phyloP scores from a whole-genome alignment of 176 grass and related monocot species.

The Phoenix dactylifera region DNA sequence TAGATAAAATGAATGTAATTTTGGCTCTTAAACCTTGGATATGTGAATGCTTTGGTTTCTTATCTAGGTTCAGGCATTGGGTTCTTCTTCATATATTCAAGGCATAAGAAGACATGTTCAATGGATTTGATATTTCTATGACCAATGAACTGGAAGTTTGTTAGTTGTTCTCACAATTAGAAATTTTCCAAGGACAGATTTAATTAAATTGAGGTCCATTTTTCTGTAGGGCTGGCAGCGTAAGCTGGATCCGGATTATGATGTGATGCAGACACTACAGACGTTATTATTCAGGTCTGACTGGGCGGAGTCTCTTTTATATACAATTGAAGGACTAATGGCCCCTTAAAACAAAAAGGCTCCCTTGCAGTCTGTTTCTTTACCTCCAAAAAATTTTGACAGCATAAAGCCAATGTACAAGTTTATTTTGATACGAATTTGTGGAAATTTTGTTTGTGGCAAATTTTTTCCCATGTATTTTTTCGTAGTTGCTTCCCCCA shows the following conservation, averaged over 20 bases:
- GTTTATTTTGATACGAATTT: conserved; percentile 4
- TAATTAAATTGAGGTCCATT: neutral
- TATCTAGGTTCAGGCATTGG: too few species aligned
- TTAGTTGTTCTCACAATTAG: too few species aligned
- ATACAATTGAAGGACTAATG: conserved; percentile 94
- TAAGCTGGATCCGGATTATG: conserved; percentile 92
- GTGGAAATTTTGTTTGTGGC: conserved; percentile 1
- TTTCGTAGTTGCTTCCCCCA: neutral
- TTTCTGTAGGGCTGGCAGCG: conserved; percentile 86
- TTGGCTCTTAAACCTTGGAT: too few species aligned
- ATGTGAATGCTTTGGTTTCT: too few species aligned
- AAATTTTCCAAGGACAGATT: too few species aligned
- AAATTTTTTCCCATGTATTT: neutral
- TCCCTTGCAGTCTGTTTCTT: conserved; percentile 10
- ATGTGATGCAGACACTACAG: conserved; percentile 90
- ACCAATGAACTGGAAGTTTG: too few species aligned
- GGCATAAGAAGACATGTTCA: too few species aligned
- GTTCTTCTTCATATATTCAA: too few species aligned
- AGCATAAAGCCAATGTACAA: neutral
- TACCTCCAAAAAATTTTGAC: conserved; percentile 23
- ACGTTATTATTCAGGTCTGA: conserved; percentile 85
- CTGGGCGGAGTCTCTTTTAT: conserved; percentile 78
- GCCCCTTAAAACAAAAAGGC: conserved; percentile 29
- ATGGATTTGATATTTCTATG: too few species aligned
- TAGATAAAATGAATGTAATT: too few species aligned